These are phyloP conservation scores for Fagopyrum tataricum DNA, from an alignment of 148 eudicot genomes.

Conservation along the genomic window DNA sequence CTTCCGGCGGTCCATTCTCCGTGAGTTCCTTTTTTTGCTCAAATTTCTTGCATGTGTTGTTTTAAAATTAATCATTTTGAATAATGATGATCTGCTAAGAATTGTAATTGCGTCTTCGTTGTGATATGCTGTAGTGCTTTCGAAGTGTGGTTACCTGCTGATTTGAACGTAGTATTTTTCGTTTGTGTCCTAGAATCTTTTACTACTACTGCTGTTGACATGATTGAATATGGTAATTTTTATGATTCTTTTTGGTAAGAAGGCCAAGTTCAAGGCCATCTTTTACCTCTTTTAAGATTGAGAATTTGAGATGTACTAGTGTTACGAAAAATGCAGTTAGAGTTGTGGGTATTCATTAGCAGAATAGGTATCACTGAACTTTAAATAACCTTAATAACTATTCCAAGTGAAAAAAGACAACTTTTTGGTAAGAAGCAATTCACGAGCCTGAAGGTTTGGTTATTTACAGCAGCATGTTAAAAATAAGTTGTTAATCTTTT, in stretches of 20 bases:
- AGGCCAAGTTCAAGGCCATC: no score
- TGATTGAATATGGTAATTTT: not conserved
- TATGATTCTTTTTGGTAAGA: no score
- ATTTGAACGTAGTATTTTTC: not conserved
- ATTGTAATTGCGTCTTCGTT: not conserved
- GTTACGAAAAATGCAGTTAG: not conserved
- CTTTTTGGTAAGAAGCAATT: not conserved
- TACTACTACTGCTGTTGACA: not conserved
- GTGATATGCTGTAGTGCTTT: not conserved
- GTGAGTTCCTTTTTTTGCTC: constrained; percentile 13
- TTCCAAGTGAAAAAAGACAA: not conserved
- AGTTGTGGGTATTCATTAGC: not conserved
- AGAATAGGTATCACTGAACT: not conserved
- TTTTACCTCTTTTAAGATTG: no score
- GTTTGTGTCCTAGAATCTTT: not conserved
- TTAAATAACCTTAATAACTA: not conserved
- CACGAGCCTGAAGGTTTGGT: not conserved
- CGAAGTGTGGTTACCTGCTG: not conserved
- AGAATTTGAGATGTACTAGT: not conserved
- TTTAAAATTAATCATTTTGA: not conserved
- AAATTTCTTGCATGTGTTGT: not conserved
- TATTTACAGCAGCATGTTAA: not conserved
- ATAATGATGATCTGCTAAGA: not conserved
- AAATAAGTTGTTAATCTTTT: not conserved
- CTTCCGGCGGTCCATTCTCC: constrained; percentile 11